These are phyloP conservation scores for Gnomoniopsis smithogilvyi DNA, from an alignment of 2,329 filamentous ascomycete species.

Conservation along the genomic window DNA sequence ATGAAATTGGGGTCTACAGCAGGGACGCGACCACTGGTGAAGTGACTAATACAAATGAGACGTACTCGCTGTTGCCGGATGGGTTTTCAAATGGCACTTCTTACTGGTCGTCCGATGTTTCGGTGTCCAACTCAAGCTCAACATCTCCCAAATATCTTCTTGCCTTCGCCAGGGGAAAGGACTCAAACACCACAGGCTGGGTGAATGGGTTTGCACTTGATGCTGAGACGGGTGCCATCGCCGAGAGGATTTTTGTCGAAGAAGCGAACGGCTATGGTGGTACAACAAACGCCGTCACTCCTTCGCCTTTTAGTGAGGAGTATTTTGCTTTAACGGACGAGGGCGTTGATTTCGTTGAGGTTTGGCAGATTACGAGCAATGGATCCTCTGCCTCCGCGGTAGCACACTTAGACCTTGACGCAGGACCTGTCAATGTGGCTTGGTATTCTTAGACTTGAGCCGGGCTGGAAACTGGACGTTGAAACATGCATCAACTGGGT, in stretches of 20 bases:
- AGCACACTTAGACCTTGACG: slow-evolving; percentile 3
- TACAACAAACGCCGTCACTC: slow-evolving; percentile 31
- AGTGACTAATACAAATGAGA: slow-evolving; percentile 12
- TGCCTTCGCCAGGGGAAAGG: slow-evolving; percentile 19
- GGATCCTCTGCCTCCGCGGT: slow-evolving; percentile 1
- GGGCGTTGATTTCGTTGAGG: slow-evolving; percentile 31
- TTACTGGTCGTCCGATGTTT: slow-evolving; percentile 23
- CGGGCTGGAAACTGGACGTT: neutral
- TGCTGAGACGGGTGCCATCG: slow-evolving; percentile 24
- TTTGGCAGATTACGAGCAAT: slow-evolving; percentile 29
- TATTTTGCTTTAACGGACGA: slow-evolving; percentile 32
- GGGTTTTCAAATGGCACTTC: slow-evolving; percentile 21
- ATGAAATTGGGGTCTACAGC: slow-evolving; percentile 24
- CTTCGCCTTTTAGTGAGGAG: slow-evolving; percentile 29
- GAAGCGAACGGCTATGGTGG: slow-evolving; percentile 31
- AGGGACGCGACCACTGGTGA: slow-evolving; percentile 21
- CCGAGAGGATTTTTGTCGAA: slow-evolving; percentile 27
- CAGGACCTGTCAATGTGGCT: neutral
- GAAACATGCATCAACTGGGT: too few relatives aligned
- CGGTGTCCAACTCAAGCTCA: slow-evolving; percentile 1
- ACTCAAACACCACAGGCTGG: slow-evolving; percentile 25
- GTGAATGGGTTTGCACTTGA: slow-evolving; percentile 30
- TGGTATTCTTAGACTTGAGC: slow-evolving; percentile 2
- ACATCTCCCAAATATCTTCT: slow-evolving; percentile 21
- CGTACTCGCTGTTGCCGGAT: slow-evolving; percentile 17